Evolutionary conservation across 495 filamentous ascomycete species (phyloP), one percentile per base, ranked within the genome.

Genomic region (Endocarpon pusillum): DNA sequence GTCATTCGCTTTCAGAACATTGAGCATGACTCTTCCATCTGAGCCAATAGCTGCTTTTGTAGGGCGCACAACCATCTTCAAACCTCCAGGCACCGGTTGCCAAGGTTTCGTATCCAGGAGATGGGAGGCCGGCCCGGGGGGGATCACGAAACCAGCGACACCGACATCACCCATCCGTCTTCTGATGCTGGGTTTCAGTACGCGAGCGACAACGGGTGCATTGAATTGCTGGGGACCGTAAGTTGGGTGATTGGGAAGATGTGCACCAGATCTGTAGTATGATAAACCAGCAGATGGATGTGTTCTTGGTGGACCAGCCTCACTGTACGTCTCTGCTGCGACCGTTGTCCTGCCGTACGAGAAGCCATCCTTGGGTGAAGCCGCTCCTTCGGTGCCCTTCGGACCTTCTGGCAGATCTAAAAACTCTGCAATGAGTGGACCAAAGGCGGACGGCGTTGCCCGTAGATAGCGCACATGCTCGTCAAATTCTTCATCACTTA

Each of bases 241-340:
- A n/a, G 71, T 38, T 0, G 89, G 78, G 47, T 94, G 85, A 51
- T 93, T 91, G 33, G 71, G 62, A 27, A 80, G 50, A 47, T 75
- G 65, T 16, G 74, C 63, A 21, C 66, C 53, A 11, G 81, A 78
- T 36, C 85, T 74, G 19, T 77, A 62, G 57, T 96, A 94, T 23
- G 81, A 78, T 12, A 96, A 57, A 40, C 89, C 89, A 2, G 76
- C 91, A 1, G 85, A 89, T 1, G 91, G 89, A 54, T 99, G 89
- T 6, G 87, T 96, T 35, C 67, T 67, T 1, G 80, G 82, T 3
- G 85, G 79, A 2, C 81, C 78, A 4, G 47, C 44, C 9, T 57
- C 48, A 8, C 67, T 67, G 44, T 79, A 79, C 19, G 61, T 54
- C 8, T 46, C 19, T 4, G 61, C 45, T 12, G 61, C 48, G 28